A percentile compares a stretch with the other conserved stretches of the same genome.
These are phyloP conservation scores for Aspergillus ochraceus DNA, from an alignment of 2,329 filamentous ascomycete genomes.

Conservation along the genomic window DNA sequence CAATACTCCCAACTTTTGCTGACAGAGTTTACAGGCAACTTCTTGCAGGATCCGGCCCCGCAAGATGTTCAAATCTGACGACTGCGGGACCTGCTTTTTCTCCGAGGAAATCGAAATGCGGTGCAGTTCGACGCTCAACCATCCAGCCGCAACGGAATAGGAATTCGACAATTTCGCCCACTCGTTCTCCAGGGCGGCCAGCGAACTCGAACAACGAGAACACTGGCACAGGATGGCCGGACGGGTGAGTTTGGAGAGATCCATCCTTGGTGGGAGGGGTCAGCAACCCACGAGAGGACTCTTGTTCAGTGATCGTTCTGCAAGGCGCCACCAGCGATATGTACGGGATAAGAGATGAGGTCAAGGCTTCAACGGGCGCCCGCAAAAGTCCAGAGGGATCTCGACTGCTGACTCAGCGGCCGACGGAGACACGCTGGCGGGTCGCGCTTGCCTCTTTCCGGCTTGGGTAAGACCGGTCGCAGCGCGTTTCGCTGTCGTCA, in stretches of 20 bases:
- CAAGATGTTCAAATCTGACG: conserved; percentile 35
- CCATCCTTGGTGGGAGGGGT: conserved; percentile 25
- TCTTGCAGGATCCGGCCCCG: conserved; percentile 39
- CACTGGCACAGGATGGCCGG: conserved; percentile 42
- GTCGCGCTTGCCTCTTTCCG: conserved; percentile 14
- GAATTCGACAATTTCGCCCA: conserved; percentile 41
- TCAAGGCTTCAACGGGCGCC: conserved; percentile 16
- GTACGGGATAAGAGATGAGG: background rate
- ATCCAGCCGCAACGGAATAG: conserved; percentile 37
- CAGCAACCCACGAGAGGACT: conserved; percentile 3
- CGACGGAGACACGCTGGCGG: conserved; percentile 18
- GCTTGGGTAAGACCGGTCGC: conserved; percentile 6
- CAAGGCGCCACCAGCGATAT: conserved; percentile 1
- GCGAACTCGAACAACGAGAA: conserved; percentile 39
- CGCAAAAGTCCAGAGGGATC: conserved; percentile 24
- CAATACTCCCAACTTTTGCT: conserved; percentile 38
- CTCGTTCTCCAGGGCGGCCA: conserved; percentile 43
- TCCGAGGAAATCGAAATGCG: conserved; percentile 38
- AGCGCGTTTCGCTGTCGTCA: background rate
- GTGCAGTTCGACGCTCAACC: conserved; percentile 40
- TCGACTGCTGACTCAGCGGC: conserved; percentile 32
- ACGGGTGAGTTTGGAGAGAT: conserved; percentile 35
- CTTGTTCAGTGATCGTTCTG: background rate
- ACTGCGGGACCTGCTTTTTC: conserved; percentile 37
- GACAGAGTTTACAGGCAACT: conserved; percentile 38